Evolutionary conservation across 768 basidiomycete genomes (phyloP).

Genomic region (Lactarius trivialis): DNA sequence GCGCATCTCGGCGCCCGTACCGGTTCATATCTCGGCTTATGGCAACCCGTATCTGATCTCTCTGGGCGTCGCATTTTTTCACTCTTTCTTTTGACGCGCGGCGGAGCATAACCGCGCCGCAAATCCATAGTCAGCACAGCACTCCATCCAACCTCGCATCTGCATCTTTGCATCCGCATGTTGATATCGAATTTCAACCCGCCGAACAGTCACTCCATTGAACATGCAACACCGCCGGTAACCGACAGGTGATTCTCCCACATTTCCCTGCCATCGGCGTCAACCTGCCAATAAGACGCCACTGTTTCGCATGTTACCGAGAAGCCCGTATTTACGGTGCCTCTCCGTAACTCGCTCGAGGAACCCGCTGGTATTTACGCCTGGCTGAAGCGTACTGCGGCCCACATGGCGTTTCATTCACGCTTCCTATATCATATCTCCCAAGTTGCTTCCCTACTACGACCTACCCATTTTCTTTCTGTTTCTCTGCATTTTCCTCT

Average conservation of each 20-base stretch:
- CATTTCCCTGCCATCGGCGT: not conserved
- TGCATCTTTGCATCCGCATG: slow-evolving; percentile 20
- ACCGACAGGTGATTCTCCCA: slow-evolving; percentile 4
- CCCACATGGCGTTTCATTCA: slow-evolving; percentile 5
- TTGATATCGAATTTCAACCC: slow-evolving; percentile 14
- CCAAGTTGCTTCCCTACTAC: slow-evolving; percentile 6
- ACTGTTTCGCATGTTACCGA: not conserved
- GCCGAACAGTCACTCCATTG: not conserved
- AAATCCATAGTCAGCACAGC: slow-evolving; percentile 15
- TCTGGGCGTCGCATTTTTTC: slow-evolving; percentile 14
- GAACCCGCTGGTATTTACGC: not conserved
- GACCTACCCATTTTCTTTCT: not conserved
- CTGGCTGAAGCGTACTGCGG: not conserved
- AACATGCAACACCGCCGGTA: not conserved
- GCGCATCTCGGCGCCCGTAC: slow-evolving; percentile 12
- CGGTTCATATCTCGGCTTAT: slow-evolving; percentile 17
- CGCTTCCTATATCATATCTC: not conserved
- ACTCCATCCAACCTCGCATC: slow-evolving; percentile 14
- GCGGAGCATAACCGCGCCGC: slow-evolving; percentile 9
- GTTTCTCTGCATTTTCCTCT: not conserved
- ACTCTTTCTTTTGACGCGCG: slow-evolving; percentile 5
- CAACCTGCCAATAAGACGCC: not conserved
- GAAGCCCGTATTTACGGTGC: not conserved
- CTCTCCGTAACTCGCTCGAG: not conserved
- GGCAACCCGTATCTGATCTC: slow-evolving; percentile 11